phyloP scores from a whole-genome alignment of 1,284 basidiomycete genomes.

The Leccinum fuscescens region DNA sequence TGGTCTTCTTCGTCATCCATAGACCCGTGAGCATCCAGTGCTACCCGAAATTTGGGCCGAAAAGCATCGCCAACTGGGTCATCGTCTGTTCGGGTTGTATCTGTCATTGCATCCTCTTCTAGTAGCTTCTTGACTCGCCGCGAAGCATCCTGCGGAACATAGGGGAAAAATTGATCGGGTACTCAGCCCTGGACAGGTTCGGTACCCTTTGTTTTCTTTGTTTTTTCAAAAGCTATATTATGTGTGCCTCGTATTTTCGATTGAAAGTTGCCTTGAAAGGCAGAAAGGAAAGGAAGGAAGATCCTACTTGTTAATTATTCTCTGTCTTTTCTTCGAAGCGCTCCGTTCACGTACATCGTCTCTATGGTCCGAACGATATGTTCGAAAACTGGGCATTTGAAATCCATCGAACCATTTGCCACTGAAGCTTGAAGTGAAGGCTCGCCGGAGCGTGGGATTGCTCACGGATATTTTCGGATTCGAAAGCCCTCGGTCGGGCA shows the following conservation, averaged over 20 bases:
- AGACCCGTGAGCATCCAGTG: conserved; percentile 41
- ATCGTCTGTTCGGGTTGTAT: conserved; percentile 72
- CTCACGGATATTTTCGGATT: not conserved
- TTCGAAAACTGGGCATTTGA: not conserved
- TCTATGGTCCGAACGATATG: not conserved
- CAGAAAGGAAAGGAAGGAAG: conserved; percentile 1
- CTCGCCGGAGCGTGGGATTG: not conserved
- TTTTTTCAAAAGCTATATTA: not conserved
- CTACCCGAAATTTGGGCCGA: conserved; percentile 51
- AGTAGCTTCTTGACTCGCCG: conserved; percentile 7
- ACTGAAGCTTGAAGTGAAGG: not conserved
- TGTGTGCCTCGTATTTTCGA: not conserved
- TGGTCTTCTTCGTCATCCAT: conserved; percentile 46
- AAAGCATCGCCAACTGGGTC: conserved; percentile 73
- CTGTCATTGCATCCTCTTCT: conserved; percentile 71
- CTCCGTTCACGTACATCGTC: not conserved
- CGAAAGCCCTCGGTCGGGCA: not conserved
- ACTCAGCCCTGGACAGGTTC: not conserved
- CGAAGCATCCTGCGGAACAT: conserved; percentile 2
- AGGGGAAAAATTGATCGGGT: conserved; percentile 19
- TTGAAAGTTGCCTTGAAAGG: not conserved
- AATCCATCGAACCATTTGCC: not conserved
- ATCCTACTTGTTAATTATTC: not conserved
- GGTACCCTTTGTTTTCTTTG: not conserved
- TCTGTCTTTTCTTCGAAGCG: not conserved